Conservation (phyloP, 495 filamentous ascomycete genomes). For the Penicillium waksmanii region DNA sequence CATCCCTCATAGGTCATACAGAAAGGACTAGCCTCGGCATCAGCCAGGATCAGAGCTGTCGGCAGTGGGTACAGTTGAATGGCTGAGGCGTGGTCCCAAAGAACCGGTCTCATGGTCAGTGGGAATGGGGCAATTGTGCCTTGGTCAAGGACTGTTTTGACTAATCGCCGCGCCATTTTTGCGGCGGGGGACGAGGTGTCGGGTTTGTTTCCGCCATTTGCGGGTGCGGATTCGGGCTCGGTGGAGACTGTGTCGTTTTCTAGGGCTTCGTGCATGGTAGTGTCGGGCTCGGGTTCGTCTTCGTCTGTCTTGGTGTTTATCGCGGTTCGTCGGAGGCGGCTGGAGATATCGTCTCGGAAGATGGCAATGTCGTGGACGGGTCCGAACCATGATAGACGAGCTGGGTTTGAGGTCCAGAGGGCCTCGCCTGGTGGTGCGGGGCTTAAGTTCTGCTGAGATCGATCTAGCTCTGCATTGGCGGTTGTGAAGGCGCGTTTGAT, state of each 20-base stretch:
- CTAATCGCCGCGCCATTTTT: conserved; percentile 73
- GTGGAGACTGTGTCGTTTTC: conserved; percentile 20
- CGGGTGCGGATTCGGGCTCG: conserved; percentile 2
- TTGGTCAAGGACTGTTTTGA: conserved; percentile 93
- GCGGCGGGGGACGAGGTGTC: conserved; percentile 51
- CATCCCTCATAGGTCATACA: conserved; percentile 91
- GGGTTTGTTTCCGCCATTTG: conserved; percentile 17
- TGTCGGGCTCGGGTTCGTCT: conserved; percentile 24
- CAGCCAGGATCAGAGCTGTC: conserved; percentile 77
- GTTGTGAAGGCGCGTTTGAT: conserved; percentile 77
- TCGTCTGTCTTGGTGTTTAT: conserved; percentile 54
- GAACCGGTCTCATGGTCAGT: conserved; percentile 70
- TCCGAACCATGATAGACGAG: conserved; percentile 79
- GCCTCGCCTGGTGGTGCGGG: conserved; percentile 66
- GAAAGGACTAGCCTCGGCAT: conserved; percentile 78
- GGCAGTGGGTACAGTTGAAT: conserved; percentile 87
- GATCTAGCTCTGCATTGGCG: conserved; percentile 67
- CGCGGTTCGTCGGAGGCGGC: conserved; percentile 72
- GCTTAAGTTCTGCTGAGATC: conserved; percentile 28
- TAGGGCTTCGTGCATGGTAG: conserved; percentile 25
- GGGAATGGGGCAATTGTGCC: conserved; percentile 87
- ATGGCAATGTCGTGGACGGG: conserved; percentile 83
- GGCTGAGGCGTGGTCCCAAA: conserved; percentile 82
- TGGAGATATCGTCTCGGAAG: conserved; percentile 82
- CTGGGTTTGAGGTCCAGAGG: conserved; percentile 86